Evolutionary conservation across 805 yeast genomes (phyloP).

Genomic region (Kurtzmaniella fragi): DNA sequence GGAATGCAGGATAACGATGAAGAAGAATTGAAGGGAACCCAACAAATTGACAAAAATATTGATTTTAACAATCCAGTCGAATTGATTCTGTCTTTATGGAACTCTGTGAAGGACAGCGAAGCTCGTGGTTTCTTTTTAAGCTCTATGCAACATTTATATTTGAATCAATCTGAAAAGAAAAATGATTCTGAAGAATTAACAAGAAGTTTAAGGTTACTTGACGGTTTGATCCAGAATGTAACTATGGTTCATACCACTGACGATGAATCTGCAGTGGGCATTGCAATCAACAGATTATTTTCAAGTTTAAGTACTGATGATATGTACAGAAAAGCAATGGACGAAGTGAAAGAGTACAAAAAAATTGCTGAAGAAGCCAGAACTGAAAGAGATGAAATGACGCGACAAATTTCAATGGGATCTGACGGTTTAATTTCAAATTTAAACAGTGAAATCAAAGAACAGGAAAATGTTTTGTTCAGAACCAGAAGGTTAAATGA

Average conservation of each 20-base stretch:
- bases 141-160: conserved; percentile 61
- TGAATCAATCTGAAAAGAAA: conserved; percentile 48
- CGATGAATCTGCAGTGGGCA: conserved; percentile 52
- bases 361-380: conserved; percentile 49
- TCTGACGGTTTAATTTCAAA: conserved; percentile 67
- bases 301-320: conserved; percentile 81
- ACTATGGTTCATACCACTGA: conserved; percentile 48
- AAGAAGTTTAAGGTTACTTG: conserved; percentile 57
- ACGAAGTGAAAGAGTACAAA: conserved; percentile 49
- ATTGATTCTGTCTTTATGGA: conserved; percentile 54
- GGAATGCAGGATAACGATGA: conserved; percentile 54
- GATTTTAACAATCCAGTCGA: conserved; percentile 72
- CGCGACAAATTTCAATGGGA: conserved; percentile 65
- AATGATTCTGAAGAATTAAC: conserved; percentile 40
- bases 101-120: conserved; percentile 50
- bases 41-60: conserved; percentile 35
- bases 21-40: conserved; percentile 34
- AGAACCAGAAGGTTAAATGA: conserved; percentile 59
- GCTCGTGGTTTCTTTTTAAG: conserved; percentile 57
- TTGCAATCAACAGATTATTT: conserved; percentile 68
- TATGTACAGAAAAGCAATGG: conserved; percentile 65
- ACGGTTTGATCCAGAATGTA: conserved; percentile 60
- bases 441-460: conserved; percentile 56
- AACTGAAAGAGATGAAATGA: conserved; percentile 59
- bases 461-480: conserved; percentile 54